Evolutionary conservation across 257 asterid genomes (phyloP).

Genomic region (Phtheirospermum japonicum): DNA sequence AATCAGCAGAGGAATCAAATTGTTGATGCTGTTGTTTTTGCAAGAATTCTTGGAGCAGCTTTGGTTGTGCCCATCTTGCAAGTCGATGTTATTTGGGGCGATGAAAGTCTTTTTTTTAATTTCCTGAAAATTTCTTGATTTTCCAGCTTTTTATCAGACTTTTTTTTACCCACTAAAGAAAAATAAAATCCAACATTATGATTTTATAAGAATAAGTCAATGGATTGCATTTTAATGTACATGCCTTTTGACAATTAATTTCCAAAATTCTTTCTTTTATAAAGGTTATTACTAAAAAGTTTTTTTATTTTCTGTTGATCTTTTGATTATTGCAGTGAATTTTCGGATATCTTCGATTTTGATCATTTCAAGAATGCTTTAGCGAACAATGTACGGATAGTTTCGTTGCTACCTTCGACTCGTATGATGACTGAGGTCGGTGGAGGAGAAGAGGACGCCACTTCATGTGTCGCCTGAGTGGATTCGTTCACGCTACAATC

Average conservation of each 20-base stretch:
- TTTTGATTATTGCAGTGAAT: conserved; percentile 72
- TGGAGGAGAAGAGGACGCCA: conserved; percentile 77
- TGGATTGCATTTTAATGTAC: no score
- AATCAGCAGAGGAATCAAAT: conserved; percentile 98
- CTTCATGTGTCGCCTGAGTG: conserved; percentile 72
- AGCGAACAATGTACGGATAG: conserved; percentile 72
- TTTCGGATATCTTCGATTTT: conserved; percentile 87
- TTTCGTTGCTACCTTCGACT: conserved; percentile 87
- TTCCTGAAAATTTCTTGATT: background rate
- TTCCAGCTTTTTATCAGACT: no score
- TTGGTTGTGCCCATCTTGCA: no score
- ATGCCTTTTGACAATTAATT: no score
- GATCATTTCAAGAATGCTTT: conserved; percentile 79
- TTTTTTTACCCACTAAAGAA: no score
- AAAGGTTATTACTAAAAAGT: background rate
- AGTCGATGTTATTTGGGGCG: conserved; percentile 97
- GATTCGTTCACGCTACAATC: conserved; percentile 68
- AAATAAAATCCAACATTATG: no score
- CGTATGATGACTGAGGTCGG: conserved; percentile 83
- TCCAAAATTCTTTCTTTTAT: no score
- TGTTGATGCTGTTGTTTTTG: conserved; percentile 96
- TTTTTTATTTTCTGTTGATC: conserved; percentile 20
- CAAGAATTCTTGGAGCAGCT: conserved; percentile 93
- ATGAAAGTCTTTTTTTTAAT: conserved; percentile 55
- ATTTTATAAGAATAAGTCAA: no score